Evolutionary conservation across 371 early-diverging fungal genomes (phyloP), one percentile per base, ranked within the genome.

Genomic region (Mucor indicus): DNA sequence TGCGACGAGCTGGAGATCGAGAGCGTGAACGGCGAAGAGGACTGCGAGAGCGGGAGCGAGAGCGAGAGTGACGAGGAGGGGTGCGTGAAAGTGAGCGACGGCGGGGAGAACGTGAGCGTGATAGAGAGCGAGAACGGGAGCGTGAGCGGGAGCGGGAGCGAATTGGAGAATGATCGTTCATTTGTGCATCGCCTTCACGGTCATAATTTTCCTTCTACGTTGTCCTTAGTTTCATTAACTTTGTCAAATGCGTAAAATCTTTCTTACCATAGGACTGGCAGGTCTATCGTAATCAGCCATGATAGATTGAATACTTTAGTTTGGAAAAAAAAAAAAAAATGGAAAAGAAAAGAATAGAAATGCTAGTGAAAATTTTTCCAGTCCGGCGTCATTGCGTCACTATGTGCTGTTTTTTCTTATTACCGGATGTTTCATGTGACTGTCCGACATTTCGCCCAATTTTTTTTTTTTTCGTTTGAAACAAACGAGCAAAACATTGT

Each of bases 71-170:
- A 25, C 24, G 20, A 40, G 41, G 31, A 30, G 35, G 32, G n/a
- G n/a, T n/a, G n/a, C n/a, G n/a, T n/a, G n/a, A n/a, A n/a, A n/a
- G n/a, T n/a, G n/a, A n/a, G 43, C 59, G 54, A 36, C 54, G 51
- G 24, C 35, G 56, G 37, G 59, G 49, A 37, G 60, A 44, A 46
- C 50, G 45, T 19, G 44, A 54, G 21, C 48, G 62, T 31, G 53
- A 48, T 52, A 52, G 36, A n/a, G 53, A 51, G 23, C 39, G 16
- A 9, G 55, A 52, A 25, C 60, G 62, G 35, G 59, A 58, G 20
- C 64, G 67, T 32, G 66, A 66, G 38, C 55, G 61, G 22, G 62
- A 62, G 21, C 59, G 62, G 27, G 67, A 67, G 36, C 62, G 64
- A n/a, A n/a, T n/a, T n/a, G n/a, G n/a, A n/a, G n/a, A n/a, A n/a